Evolutionary conservation across 352 stramenopile genomes (phyloP).

Genomic region (Phytophthora lateralis): DNA sequence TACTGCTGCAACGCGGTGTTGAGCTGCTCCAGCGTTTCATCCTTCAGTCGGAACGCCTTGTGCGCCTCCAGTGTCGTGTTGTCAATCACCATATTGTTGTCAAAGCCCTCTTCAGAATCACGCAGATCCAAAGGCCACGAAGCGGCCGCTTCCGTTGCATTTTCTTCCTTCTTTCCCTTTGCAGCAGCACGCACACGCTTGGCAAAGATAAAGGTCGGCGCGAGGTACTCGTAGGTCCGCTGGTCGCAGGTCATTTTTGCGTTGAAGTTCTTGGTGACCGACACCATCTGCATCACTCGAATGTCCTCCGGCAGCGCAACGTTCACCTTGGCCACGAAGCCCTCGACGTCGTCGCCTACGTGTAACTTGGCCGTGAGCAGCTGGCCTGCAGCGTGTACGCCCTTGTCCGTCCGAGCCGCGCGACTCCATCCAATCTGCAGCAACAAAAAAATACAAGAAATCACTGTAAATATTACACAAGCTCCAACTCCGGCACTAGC

Average conservation of each 20-base stretch:
- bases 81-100: constrained; percentile 59
- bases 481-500: not conserved
- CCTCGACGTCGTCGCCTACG: constrained; percentile 71
- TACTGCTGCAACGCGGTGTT: constrained; percentile 68
- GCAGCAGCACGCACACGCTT: constrained; percentile 24
- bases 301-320: constrained; percentile 77
- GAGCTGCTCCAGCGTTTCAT: constrained; percentile 54
- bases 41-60: constrained; percentile 73
- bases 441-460: not conserved
- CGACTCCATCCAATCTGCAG: constrained; percentile 83
- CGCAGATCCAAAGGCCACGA: constrained; percentile 43
- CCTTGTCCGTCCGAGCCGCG: constrained; percentile 91
- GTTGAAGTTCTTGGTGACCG: constrained; percentile 92
- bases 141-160: constrained; percentile 7
- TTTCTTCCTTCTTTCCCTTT: constrained; percentile 13
- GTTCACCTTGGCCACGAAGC: constrained; percentile 81
- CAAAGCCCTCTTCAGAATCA: constrained; percentile 47
- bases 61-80: constrained; percentile 64
- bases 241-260: constrained; percentile 89
- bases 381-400: constrained; percentile 88
- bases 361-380: constrained; percentile 87
- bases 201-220: constrained; percentile 89
- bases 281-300: constrained; percentile 81
- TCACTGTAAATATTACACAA: not conserved
- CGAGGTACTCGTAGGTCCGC: constrained; percentile 91